A percentile compares a stretch with the other conserved stretches of the same genome.
Evolutionary conservation across 176 grass and related monocot genomes (phyloP).

Genomic region (Oryza nivara): DNA sequence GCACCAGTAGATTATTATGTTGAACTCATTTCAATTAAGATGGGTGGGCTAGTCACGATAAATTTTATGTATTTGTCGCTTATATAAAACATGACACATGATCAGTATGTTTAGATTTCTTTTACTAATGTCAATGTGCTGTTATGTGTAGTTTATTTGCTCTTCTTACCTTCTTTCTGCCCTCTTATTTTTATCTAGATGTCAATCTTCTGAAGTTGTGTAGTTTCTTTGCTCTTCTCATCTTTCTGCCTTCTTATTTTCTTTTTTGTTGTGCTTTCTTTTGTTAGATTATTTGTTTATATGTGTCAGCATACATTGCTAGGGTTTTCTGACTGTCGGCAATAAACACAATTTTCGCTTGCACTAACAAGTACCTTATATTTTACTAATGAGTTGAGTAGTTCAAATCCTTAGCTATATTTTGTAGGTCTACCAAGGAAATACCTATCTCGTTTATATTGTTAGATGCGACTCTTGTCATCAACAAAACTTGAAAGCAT

Average conservation of each 20-base stretch:
- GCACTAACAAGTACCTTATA: not conserved
- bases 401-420: slow-evolving; percentile 7
- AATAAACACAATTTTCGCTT: not conserved
- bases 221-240: not conserved
- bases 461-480: not conserved
- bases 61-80: slow-evolving; percentile 17
- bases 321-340: slow-evolving; percentile 34
- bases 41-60: not conserved
- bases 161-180: slow-evolving; percentile 4
- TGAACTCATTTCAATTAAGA: slow-evolving; percentile 23
- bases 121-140: not conserved
- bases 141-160: not conserved
- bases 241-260: not conserved
- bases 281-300: slow-evolving; percentile 6
- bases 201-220: not conserved
- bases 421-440: slow-evolving; percentile 2
- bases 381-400: slow-evolving; percentile 38
- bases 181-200: not conserved
- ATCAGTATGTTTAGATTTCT: not conserved
- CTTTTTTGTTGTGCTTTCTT: not conserved
- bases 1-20: not conserved
- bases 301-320: not conserved
- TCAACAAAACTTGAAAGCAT: slow-evolving; percentile 25
- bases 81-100: slow-evolving; percentile 6
- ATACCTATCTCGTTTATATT: slow-evolving; percentile 17